Percentiles rank a stretch among this genome's conserved stretches.
Evolutionary conservation across 768 basidiomycete species (phyloP).

Genomic region (Termitomyces titanicus): DNA sequence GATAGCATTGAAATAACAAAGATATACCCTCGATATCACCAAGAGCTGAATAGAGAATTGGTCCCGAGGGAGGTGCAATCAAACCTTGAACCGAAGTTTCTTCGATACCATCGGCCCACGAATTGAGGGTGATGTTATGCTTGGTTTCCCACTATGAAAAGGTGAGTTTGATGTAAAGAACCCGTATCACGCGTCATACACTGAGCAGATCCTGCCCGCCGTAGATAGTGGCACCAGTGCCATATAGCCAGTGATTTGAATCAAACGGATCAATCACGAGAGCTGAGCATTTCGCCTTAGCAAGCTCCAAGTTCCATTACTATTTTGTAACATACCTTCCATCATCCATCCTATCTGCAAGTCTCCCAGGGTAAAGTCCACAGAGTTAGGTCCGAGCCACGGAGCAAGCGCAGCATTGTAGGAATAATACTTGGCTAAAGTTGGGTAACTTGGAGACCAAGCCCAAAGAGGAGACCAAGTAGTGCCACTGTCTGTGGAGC

Average conservation of each 20-base stretch:
- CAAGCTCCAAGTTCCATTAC: not conserved
- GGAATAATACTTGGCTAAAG: slow-evolving; percentile 40
- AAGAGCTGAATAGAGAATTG: slow-evolving; percentile 52
- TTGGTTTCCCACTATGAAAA: slow-evolving; percentile 49
- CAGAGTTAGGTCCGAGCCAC: slow-evolving; percentile 52
- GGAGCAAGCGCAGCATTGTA: slow-evolving; percentile 56
- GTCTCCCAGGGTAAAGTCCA: slow-evolving; percentile 38
- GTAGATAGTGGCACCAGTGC: slow-evolving; percentile 64
- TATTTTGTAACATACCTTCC: slow-evolving; percentile 37
- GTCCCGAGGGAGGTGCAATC: slow-evolving; percentile 60
- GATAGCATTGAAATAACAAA: not conserved
- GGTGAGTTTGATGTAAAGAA: not conserved
- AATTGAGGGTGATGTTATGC: slow-evolving; percentile 57
- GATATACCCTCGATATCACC: slow-evolving; percentile 48
- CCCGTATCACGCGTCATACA: slow-evolving; percentile 15
- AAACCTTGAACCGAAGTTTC: slow-evolving; percentile 56
- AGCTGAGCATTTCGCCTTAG: slow-evolving; percentile 24
- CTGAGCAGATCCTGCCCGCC: slow-evolving; percentile 53
- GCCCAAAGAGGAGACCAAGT: slow-evolving; percentile 61
- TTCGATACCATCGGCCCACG: slow-evolving; percentile 63
- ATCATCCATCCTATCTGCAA: slow-evolving; percentile 71
- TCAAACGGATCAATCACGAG: slow-evolving; percentile 63
- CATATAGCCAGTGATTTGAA: slow-evolving; percentile 67
- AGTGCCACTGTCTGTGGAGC: slow-evolving; percentile 53
- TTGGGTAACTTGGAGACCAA: slow-evolving; percentile 41